phyloP scores from a whole-genome alignment of 2,329 filamentous ascomycete genomes.

The Cladophialophora exuberans region DNA sequence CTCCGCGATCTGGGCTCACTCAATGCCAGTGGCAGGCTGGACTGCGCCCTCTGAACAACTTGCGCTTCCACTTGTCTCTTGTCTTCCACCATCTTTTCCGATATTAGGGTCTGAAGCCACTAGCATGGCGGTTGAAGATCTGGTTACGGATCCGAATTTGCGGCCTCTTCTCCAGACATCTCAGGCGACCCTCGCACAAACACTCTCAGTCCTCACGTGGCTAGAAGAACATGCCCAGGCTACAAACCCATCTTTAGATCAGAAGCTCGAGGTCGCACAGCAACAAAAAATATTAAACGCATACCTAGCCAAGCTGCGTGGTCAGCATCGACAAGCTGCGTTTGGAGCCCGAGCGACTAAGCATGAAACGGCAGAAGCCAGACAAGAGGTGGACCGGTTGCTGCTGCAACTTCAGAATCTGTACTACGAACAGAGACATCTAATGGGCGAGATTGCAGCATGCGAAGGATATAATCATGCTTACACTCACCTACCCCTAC shows the following conservation, averaged over 20 bases:
- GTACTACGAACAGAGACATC: constrained; percentile 91
- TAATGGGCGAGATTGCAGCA: constrained; percentile 85
- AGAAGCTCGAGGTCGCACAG: constrained; percentile 65
- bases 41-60: neutral
- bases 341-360: constrained; percentile 85
- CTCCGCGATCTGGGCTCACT: too few species aligned
- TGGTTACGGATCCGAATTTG: constrained; percentile 68
- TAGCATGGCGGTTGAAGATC: constrained; percentile 58
- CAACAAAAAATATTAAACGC: constrained; percentile 81
- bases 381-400: constrained; percentile 87
- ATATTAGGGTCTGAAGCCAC: neutral
- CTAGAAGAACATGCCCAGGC: constrained; percentile 55
- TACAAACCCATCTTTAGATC: constrained; percentile 50
- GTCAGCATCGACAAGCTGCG: constrained; percentile 79
- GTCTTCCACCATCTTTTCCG: neutral
- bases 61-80: too few species aligned
- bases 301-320: constrained; percentile 77
- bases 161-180: constrained; percentile 71
- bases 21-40: neutral
- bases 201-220: constrained; percentile 61
- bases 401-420: constrained; percentile 94
- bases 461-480: constrained; percentile 93
- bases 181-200: constrained; percentile 72
- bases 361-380: constrained; percentile 78
- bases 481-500: constrained; percentile 81